Percentiles rank a stretch among this genome's conserved stretches.
Evolutionary conservation across 768 basidiomycete species (phyloP).

Genomic region (Mrakia blollopis): DNA sequence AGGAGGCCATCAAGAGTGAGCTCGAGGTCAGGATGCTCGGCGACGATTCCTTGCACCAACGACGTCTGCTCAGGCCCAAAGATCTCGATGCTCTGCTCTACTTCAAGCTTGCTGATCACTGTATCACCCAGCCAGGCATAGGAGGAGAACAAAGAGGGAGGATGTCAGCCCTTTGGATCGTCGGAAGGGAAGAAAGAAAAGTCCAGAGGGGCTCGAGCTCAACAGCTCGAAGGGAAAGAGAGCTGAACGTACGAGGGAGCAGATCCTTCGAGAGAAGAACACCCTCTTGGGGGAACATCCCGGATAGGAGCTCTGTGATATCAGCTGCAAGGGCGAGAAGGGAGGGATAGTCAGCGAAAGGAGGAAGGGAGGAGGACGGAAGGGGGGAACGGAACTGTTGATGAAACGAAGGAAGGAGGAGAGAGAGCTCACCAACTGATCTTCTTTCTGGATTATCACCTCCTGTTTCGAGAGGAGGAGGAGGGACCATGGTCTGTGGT

Average conservation of each 20-base stretch:
- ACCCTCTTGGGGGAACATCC: not conserved
- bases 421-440: too few relatives aligned
- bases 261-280: constrained; percentile 7
- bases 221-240: not conserved
- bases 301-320: not conserved
- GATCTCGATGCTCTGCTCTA: constrained; percentile 7
- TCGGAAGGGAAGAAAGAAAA: not conserved
- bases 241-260: not conserved
- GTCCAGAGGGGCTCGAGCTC: not conserved
- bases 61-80: constrained; percentile 7
- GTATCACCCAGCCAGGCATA: too few relatives aligned
- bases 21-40: constrained; percentile 20
- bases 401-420: too few relatives aligned
- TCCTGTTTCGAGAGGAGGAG: too few relatives aligned
- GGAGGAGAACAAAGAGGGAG: not conserved
- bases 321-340: not conserved
- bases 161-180: not conserved
- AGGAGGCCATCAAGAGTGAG: constrained; percentile 2
- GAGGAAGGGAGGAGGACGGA: not conserved
- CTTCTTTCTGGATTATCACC: too few relatives aligned
- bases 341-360: not conserved
- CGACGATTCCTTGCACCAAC: constrained; percentile 1
- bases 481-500: too few relatives aligned
- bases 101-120: constrained; percentile 14
- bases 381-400: not conserved